phyloP scores from a whole-genome alignment of 2,329 filamentous ascomycete genomes.

The Hypoxylon sp. region DNA sequence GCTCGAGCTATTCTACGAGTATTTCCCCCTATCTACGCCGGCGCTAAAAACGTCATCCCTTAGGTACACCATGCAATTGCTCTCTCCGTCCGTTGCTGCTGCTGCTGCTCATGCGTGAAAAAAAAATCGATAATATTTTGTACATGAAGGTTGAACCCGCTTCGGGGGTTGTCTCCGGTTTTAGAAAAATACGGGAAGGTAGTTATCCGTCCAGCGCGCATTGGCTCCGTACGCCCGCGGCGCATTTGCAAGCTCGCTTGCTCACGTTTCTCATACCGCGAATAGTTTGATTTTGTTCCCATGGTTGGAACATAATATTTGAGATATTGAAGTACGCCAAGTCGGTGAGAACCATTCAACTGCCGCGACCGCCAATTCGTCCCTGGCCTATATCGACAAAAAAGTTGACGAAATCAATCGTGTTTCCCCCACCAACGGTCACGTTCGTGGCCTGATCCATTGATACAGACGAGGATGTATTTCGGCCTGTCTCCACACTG shows the following conservation, averaged over 20 bases:
- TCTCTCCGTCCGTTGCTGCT: slow-evolving; percentile 13
- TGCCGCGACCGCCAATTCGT: slow-evolving; percentile 40
- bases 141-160: slow-evolving; percentile 32
- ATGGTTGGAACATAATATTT: slow-evolving; percentile 6
- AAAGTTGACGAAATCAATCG: slow-evolving; percentile 65
- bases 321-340: slow-evolving; percentile 6
- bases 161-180: slow-evolving; percentile 17
- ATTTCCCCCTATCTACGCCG: slow-evolving; percentile 43
- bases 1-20: slow-evolving; percentile 43
- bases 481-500: slow-evolving; percentile 46
- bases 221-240: slow-evolving; percentile 14
- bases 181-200: slow-evolving; percentile 19
- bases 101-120: slow-evolving; percentile 35
- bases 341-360: slow-evolving; percentile 27
- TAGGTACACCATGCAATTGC: slow-evolving; percentile 38
- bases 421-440: slow-evolving; percentile 60
- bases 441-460: slow-evolving; percentile 57
- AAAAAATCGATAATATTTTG: slow-evolving; percentile 36
- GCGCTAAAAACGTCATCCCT: slow-evolving; percentile 41
- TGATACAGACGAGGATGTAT: slow-evolving; percentile 47
- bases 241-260: slow-evolving; percentile 31
- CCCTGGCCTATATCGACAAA: slow-evolving; percentile 55
- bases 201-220: slow-evolving; percentile 27
- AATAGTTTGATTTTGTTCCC: slow-evolving; percentile 3
- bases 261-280: slow-evolving; percentile 21